Evolutionary conservation across 495 filamentous ascomycete species (phyloP), one percentile per base, ranked within the genome.

Genomic region (Baudoinia panamericana): DNA sequence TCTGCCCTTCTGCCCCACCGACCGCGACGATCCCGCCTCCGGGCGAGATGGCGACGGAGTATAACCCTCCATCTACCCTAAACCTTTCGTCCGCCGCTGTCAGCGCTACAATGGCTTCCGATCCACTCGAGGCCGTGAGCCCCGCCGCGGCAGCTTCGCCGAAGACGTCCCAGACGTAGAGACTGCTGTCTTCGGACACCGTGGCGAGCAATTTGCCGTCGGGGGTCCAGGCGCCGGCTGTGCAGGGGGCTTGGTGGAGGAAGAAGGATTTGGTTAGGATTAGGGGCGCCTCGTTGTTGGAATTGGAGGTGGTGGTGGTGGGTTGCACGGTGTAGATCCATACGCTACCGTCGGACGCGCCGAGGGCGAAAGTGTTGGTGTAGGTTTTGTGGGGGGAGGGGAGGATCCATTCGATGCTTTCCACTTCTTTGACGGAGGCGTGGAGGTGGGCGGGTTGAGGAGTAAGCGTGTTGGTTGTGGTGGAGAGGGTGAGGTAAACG

Each of bases 151-250:
- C 78, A 0, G 83, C 86, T 27, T 75, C 75, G 22, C 86, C 84
- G 61, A 84, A 93, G 9, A 85, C 80, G 59, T 96, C 90, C 70
- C 83, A 93, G 27, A 93, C 86, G 60, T 85, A 85, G 49, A 99
- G 73, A 46, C 75, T 84, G 18, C 76, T 72, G 55, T 96, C 90
- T 55, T 95, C 88, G 24, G 75, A 75, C 5, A 96, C 88, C 0
- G 87, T 94, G 1, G 81, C 87, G 1, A 99, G 76, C 19, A 95
- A 65, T 13, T 76, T 82, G 40, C 90, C 90, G 59, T 93, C 85
- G 10, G 83, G 70, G 2, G 80, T 78, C 88, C 90, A 99, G 2
- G 82, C 67, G 36, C 92, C 90, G 3, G 92, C 90, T 1, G 90
- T 93, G 56, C 82, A 90, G 9, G 83, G 65, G 8, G 58, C 79